These are phyloP conservation scores for Metschnikowia anglica DNA, from an alignment of 805 yeast genomes.

Conservation along the genomic window DNA sequence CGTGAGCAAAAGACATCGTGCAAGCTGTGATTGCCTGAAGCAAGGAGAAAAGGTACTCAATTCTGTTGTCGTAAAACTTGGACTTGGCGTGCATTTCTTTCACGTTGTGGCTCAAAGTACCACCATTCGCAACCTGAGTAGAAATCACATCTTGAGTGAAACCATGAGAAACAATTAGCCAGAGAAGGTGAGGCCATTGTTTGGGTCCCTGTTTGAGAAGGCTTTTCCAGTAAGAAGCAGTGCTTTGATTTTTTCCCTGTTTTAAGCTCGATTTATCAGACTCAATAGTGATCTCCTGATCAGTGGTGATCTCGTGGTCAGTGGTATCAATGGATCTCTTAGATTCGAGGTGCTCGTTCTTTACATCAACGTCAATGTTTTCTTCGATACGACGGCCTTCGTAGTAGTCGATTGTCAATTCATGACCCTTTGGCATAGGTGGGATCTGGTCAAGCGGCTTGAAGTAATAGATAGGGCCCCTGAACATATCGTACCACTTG, in stretches of 20 bases:
- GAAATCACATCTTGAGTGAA: slow-evolving; percentile 61
- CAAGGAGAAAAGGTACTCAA: slow-evolving; percentile 66
- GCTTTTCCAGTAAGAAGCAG: slow-evolving; percentile 38
- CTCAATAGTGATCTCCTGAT: slow-evolving; percentile 14
- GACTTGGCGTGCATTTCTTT: slow-evolving; percentile 54
- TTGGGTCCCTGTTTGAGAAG: slow-evolving; percentile 47
- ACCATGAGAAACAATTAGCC: slow-evolving; percentile 42
- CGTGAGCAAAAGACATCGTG: slow-evolving; percentile 81
- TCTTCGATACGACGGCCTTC: slow-evolving; percentile 49
- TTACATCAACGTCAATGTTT: slow-evolving; percentile 16
- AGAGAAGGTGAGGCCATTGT: slow-evolving; percentile 53
- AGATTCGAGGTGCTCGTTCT: slow-evolving; percentile 18
- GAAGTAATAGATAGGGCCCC: slow-evolving; percentile 59
- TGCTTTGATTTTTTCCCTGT: slow-evolving; percentile 28
- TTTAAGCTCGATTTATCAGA: neutral
- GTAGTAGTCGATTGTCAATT: slow-evolving; percentile 62
- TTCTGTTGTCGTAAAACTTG: slow-evolving; percentile 66
- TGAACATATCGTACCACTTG: slow-evolving; percentile 51
- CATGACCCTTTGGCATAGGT: slow-evolving; percentile 61
- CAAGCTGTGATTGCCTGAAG: slow-evolving; percentile 72
- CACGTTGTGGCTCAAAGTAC: slow-evolving; percentile 47
- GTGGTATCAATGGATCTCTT: slow-evolving; percentile 13
- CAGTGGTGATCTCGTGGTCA: slow-evolving; percentile 11
- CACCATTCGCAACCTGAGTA: slow-evolving; percentile 40
- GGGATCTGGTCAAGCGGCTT: slow-evolving; percentile 57